A percentile compares a stretch with the other conserved stretches of the same genome.
phyloP scores from a whole-genome alignment of 2,329 filamentous ascomycete genomes.

The Volutella citrinella region DNA sequence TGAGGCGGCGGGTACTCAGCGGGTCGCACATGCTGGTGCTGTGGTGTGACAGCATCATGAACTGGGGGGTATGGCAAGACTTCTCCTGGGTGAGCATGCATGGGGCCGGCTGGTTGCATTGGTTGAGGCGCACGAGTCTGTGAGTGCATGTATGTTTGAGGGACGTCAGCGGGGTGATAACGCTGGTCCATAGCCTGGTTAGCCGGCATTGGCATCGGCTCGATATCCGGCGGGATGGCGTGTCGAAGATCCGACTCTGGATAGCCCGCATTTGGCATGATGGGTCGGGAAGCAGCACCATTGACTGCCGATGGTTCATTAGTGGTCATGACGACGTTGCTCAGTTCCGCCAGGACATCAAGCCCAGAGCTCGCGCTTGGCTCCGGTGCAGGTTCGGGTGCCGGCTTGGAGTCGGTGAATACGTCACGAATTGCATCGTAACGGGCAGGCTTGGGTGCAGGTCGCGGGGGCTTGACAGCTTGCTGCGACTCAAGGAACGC shows the following conservation, averaged over 20 bases:
- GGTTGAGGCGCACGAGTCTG: conserved; percentile 21
- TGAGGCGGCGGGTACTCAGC: conserved; percentile 26
- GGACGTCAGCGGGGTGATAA: conserved; percentile 22
- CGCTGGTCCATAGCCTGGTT: conserved; percentile 23
- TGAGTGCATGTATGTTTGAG: conserved; percentile 21
- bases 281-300: conserved; percentile 1
- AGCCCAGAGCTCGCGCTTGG: conserved; percentile 24
- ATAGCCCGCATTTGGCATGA: no score
- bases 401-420: conserved; percentile 36
- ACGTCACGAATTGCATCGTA: conserved; percentile 41
- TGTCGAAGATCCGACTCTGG: no score
- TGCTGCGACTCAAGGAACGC: conserved; percentile 30
- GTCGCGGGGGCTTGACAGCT: conserved; percentile 20
- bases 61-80: conserved; percentile 24
- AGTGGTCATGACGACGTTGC: conserved; percentile 28
- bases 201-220: conserved; percentile 18
- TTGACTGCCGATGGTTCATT: conserved; percentile 15
- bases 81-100: conserved; percentile 21
- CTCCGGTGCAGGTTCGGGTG: conserved; percentile 22
- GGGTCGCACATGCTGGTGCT: conserved; percentile 24
- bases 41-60: conserved; percentile 22
- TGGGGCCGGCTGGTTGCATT: conserved; percentile 20
- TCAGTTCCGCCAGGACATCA: conserved; percentile 34
- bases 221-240: conserved; percentile 23
- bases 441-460: conserved; percentile 29